Evolutionary conservation across 768 basidiomycete genomes (phyloP), one percentile per base, ranked within the genome.

Genomic region (Termitomyces sp.): DNA sequence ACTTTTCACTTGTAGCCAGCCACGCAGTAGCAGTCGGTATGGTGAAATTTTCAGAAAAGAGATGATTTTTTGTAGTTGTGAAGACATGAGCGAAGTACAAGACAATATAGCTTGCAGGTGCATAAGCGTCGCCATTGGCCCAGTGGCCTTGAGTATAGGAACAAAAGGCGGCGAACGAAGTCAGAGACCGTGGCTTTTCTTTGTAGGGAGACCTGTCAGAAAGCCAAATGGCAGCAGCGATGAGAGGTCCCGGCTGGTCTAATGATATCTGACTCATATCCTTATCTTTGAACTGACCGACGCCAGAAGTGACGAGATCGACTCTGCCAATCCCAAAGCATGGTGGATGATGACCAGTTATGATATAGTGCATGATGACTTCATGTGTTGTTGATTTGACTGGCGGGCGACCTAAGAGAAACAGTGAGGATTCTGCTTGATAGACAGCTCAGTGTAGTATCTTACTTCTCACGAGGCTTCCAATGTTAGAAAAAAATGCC

Each of bases 181-280:
- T 50, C 37, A 58, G 24, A 9, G 57, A 58, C 33, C 48, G 48
- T 27, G 24, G 36, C 24, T 41, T 45, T 1, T 30, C n/a, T 5
- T 13, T 6, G 20, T 6, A 24, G 4, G 31, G 39, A 1, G 34
- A 12, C 27, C 16, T 48, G 27, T 39, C 36, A 13, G 42, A 55
- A 2, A 58, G n/a, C 31, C 42, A 52, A 8, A 45, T 18, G 16
- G 57, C 57, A 45, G 49, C 42, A 15, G 50, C 50, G 12, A 58
- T 58, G 41, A 39, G 18, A 20, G 24, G 33, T n/a, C 20, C 50
- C 1, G 41, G 39, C 39, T 57, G 47, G 39, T 57, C 56, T 6
- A 57, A 6, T 13, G 47, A 30, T 57, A 57, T 55, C n/a, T 45
- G 41, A 20, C 42, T 27, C 54, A 55, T 55, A 9, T 55, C 46